Evolutionary conservation across 1,284 basidiomycete species (phyloP), one percentile per base, ranked within the genome.

Genomic region (Boletus subluridellus): DNA sequence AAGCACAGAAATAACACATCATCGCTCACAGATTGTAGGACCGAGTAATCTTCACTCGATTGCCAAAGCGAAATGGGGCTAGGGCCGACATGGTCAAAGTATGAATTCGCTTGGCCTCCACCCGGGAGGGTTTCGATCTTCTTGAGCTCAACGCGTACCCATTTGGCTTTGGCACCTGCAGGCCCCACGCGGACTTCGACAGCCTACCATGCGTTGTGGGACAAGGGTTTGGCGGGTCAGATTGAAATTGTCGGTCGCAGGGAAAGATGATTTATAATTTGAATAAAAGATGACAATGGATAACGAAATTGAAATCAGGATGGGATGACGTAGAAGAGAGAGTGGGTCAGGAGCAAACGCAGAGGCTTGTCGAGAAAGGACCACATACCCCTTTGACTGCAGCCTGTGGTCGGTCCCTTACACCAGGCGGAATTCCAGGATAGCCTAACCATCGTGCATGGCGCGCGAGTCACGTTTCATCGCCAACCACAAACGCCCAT

Each of bases 121-220:
- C 84, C 84, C 2, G 90, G 90, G 48, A 92, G 78, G 2, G 83
- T 86, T 74, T 95, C 93, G 46, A 93, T 84, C 77, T 93, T 94
- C 66, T 90, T 84, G 68, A 95, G 79, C 75, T 94, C 92, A 60
- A 95, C 85, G 63, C 89, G 85, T 32, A 95, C 86, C 86, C 90
- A 94, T 75, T 93, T 92, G 28, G 90, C 90, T 77, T 93, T 94
- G 67, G 90, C 83, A n/a, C 89, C 87, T 63, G 83, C 78, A 4
- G 80, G 77, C 11, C 84, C 86, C 24, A 87, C 78, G 38, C 92
- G 85, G 9, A 95, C 81, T 74, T 95, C 92, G 60, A 95, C 82
- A n/a, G 89, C 85, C 90, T 92, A 65, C 4, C 54, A 54, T 8
- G 57, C 14, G 61, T 50, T n/a, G 35, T 32, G 37, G 39, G 42